Conservation (phyloP, 139 green algal species). For the Micromonas commoda region DNA sequence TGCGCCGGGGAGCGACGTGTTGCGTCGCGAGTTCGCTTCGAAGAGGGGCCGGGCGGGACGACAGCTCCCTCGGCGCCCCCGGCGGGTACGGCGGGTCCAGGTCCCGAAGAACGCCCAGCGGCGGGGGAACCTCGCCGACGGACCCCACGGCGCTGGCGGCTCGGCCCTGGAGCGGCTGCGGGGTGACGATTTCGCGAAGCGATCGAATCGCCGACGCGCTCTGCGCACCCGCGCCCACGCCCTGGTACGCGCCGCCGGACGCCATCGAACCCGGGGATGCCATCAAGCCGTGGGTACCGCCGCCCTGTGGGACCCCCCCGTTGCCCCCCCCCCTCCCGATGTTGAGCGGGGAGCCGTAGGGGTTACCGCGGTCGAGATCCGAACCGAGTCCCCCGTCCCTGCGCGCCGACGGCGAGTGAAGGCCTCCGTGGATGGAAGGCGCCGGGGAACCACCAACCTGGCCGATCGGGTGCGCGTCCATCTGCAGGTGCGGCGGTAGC, state of each 20-base stretch:
- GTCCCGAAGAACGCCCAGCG: slow-evolving; percentile 36
- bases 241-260: slow-evolving; percentile 16
- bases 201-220: slow-evolving; percentile 23
- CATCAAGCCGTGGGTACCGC: too few species aligned
- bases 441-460: too few species aligned
- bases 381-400: too few species aligned
- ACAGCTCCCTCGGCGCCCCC: not conserved
- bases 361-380: too few species aligned
- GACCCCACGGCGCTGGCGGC: slow-evolving; percentile 9
- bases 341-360: too few species aligned
- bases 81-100: slow-evolving; percentile 30
- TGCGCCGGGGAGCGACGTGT: slow-evolving; percentile 51
- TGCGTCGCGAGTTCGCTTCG: slow-evolving; percentile 60
- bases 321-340: too few species aligned
- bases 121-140: slow-evolving; percentile 10
- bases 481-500: slow-evolving; percentile 46
- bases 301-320: too few species aligned
- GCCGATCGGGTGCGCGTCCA: too few species aligned
- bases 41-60: not conserved
- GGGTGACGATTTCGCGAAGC: slow-evolving; percentile 59
- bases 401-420: too few species aligned
- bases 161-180: slow-evolving; percentile 18
- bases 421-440: too few species aligned
- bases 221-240: slow-evolving; percentile 32
- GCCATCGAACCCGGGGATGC: not conserved